These are phyloP conservation scores for Mortierella sp. DNA, from an alignment of 371 early-diverging fungal genomes.

Conservation along the genomic window DNA sequence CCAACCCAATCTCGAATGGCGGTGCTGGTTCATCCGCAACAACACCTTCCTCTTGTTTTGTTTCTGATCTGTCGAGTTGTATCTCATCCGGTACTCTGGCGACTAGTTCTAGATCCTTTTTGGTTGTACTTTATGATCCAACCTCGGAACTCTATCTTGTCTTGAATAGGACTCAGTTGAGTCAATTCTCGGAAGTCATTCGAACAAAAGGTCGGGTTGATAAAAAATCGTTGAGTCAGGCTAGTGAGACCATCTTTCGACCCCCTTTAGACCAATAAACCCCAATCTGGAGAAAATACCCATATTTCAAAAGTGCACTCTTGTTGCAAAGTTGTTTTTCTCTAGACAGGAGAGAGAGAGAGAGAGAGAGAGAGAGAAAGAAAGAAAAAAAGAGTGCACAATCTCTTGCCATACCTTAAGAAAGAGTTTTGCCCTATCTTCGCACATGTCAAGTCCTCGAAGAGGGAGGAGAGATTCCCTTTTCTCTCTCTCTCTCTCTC, in stretches of 20 bases:
- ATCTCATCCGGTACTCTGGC: not conserved
- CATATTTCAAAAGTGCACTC: too few species aligned
- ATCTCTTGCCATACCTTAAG: too few species aligned
- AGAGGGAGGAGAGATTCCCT: too few species aligned
- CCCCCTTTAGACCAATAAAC: too few species aligned
- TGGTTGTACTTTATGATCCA: slow-evolving; percentile 24
- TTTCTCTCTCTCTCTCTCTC: too few species aligned
- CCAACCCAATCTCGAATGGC: not conserved
- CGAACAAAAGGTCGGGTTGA: slow-evolving; percentile 19
- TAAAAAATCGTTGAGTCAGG: slow-evolving; percentile 23
- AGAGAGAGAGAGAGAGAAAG: too few species aligned
- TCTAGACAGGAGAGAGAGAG: too few species aligned
- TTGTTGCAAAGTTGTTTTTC: too few species aligned
- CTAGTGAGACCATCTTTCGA: slow-evolving; percentile 20
- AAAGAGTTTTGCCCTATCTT: too few species aligned
- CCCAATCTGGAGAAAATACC: too few species aligned
- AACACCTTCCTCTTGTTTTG: not conserved
- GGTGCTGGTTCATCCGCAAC: slow-evolving; percentile 1
- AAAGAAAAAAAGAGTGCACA: too few species aligned
- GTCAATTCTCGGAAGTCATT: slow-evolving; percentile 22
- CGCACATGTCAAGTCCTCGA: too few species aligned
- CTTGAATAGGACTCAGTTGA: slow-evolving; percentile 21
- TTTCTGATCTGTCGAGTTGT: not conserved
- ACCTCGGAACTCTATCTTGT: slow-evolving; percentile 33
- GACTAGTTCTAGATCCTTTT: slow-evolving; percentile 8